Conservation (phyloP, 2,329 filamentous ascomycete genomes). For the Hypoxylon sp. region DNA sequence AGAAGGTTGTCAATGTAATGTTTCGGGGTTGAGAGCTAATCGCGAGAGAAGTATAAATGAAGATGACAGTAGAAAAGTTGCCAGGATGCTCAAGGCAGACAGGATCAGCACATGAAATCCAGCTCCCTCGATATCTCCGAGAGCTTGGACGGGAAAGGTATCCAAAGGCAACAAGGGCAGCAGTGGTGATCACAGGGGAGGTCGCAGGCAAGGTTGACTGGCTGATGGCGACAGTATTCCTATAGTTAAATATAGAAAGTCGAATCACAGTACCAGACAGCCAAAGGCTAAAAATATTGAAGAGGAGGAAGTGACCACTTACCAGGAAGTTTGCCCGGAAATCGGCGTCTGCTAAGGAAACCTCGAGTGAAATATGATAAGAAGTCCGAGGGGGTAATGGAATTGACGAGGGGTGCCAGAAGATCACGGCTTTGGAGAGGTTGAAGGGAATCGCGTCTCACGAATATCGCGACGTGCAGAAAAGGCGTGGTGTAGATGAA, state of each 20-base stretch:
- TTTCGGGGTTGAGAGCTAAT: neutral
- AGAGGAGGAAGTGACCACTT: constrained; percentile 1
- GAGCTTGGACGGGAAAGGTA: neutral
- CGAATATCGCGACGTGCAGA: neutral
- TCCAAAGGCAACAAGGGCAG: neutral
- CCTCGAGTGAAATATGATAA: neutral
- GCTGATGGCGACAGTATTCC: neutral
- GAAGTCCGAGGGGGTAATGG: neutral
- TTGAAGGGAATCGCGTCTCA: neutral
- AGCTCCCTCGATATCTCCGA: neutral
- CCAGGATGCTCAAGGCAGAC: neutral
- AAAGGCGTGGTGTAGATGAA: constrained; percentile 1
- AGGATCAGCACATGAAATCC: neutral
- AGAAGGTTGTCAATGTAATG: neutral
- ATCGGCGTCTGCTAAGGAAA: neutral
- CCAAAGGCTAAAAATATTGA: neutral
- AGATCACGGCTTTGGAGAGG: neutral
- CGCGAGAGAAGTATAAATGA: neutral
- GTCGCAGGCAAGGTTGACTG: neutral
- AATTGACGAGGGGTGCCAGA: neutral
- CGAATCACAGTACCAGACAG: neutral
- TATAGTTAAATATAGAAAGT: neutral
- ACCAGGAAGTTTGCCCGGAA: neutral
- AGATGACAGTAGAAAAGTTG: neutral
- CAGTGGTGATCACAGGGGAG: neutral